A percentile compares a stretch with the other conserved stretches of the same genome.
Conservation (phyloP, 1,139 yeast genomes). For the Suhomyces chickasaworum region DNA sequence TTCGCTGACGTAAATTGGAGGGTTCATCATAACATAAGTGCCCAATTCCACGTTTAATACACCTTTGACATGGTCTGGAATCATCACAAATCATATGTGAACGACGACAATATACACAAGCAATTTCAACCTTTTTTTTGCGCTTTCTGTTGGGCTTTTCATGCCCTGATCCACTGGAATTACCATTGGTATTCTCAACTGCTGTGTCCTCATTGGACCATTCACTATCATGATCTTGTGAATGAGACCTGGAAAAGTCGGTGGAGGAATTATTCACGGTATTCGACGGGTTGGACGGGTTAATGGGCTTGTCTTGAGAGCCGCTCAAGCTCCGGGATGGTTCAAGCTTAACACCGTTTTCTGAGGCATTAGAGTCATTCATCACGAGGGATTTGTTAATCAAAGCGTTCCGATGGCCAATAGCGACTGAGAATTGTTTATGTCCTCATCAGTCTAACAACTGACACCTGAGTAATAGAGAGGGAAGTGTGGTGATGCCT, state of each 20-base stretch:
- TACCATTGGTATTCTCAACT: background rate
- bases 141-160: conserved; percentile 21
- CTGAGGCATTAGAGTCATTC: conserved; percentile 1
- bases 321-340: conserved; percentile 8
- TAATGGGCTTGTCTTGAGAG: background rate
- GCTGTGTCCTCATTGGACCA: conserved; percentile 11
- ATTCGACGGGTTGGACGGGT: background rate
- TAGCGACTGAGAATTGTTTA: background rate
- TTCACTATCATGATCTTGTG: conserved; percentile 5
- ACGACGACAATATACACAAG: conserved; percentile 90
- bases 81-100: conserved; percentile 95
- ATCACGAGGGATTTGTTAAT: background rate
- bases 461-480: background rate
- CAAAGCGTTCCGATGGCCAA: background rate
- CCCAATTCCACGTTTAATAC: conserved; percentile 85
- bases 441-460: background rate
- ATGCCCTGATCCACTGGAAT: background rate
- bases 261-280: background rate
- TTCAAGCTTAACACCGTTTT: conserved; percentile 6
- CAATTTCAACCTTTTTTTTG: conserved; percentile 63
- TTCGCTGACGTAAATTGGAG: conserved; percentile 44
- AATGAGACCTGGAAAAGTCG: background rate
- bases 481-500: background rate
- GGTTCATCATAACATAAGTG: conserved; percentile 88
- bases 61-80: conserved; percentile 81